Evolutionary conservation across 1,284 basidiomycete genomes (phyloP).

Genomic region (Trametes hirsuta): DNA sequence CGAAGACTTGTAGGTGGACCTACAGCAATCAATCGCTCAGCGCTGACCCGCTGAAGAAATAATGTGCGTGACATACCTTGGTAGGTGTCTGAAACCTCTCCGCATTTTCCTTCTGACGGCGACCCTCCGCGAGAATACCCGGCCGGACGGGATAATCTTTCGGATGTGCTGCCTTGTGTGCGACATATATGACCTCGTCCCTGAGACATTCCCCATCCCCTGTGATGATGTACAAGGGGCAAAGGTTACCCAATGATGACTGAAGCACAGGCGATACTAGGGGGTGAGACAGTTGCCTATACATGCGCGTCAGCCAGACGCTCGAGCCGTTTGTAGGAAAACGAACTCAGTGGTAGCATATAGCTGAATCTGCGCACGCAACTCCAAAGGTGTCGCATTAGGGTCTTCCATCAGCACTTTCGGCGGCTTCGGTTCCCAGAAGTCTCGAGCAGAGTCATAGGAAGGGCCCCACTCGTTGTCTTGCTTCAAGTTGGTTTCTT

Average conservation of each 20-base stretch:
- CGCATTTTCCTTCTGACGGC: conserved; percentile 55
- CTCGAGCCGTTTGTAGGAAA: background rate
- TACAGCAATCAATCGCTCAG: conserved; percentile 18
- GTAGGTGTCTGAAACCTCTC: conserved; percentile 68
- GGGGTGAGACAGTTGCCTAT: conserved; percentile 78
- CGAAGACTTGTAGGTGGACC: conserved; percentile 79
- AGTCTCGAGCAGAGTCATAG: conserved; percentile 32
- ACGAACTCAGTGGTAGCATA: conserved; percentile 79
- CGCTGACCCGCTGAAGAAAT: background rate
- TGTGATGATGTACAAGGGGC: conserved; percentile 79
- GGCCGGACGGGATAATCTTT: conserved; percentile 66
- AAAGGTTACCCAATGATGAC: conserved; percentile 82
- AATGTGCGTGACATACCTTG: conserved; percentile 44
- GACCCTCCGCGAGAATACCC: conserved; percentile 52
- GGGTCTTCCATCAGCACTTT: conserved; percentile 61
- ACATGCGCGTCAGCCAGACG: background rate
- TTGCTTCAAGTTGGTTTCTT: background rate
- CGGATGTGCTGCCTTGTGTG: conserved; percentile 85
- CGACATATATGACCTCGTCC: conserved; percentile 83
- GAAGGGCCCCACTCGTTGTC: background rate
- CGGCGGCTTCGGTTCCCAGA: conserved; percentile 59
- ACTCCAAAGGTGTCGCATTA: conserved; percentile 48
- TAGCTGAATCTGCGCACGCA: conserved; percentile 76
- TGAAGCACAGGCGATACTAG: conserved; percentile 78
- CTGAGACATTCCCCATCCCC: conserved; percentile 81